Evolutionary conservation across 345 rosid genomes (phyloP), one percentile per base, ranked within the genome.

Genomic region (Sisymbrium altissimum): DNA sequence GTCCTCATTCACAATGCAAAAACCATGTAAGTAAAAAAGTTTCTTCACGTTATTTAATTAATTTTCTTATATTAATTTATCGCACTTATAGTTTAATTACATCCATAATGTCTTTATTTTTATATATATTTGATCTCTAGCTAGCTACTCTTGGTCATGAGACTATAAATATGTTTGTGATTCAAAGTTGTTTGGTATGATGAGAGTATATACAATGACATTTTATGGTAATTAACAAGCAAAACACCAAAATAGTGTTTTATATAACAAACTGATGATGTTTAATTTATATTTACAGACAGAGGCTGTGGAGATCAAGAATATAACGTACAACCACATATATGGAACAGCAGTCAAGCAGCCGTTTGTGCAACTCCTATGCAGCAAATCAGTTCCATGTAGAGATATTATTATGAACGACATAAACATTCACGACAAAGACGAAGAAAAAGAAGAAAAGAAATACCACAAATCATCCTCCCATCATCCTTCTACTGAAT

Each of bases 361-460:
- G 35, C 72, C 55, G 0, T 81, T 77, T 1, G 78, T 85, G 52
- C 39, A 66, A 13, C 61, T 83, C 1, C 40, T 73, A 13, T 87
- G 91, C 64, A 81, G 87, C 50, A 11, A 61, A 50, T 21, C 81
- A 11, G 54, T 52, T 17, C 84, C 84, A 25, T 87, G 88, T 74
- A 75, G 19, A 36, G 41, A 57, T 33, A 82, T 85, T 35, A 3
- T 40, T 23, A 68, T 83, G 84, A 70, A 64, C 11, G 59, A 83
- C 59, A 52, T 85, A 1, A 18, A 81, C 55, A 71, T 83, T 41
- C 18, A 4, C 2, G 29, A 50, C 1, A 11, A 62, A 56, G 36
- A 73, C 2, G 53, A 68, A 13, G 68, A n/a, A n/a, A 23, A 35
- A 43, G 25, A 33, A 33, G 38, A 55, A 14, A 9, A 18, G 35